Evolutionary conservation across 202 grass and related monocot species (phyloP), one percentile per base, ranked within the genome.

Genomic region (Sporobolus alterniflorus): DNA sequence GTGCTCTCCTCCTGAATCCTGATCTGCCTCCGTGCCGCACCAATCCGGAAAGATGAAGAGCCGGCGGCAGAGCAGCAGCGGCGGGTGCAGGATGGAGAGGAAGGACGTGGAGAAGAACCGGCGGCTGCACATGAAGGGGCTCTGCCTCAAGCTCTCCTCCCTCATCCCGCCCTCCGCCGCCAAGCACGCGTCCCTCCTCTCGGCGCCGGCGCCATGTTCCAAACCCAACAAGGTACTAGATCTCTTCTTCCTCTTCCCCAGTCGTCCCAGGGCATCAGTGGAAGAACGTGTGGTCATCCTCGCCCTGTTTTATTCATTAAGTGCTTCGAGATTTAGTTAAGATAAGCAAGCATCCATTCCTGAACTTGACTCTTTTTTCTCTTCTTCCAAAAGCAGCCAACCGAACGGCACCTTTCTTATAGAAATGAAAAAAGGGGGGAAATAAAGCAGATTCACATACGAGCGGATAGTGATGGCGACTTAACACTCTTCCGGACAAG

Each of bases 31-130:
- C n/a, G n/a, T n/a, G n/a, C n/a, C n/a, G n/a, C n/a, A n/a, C n/a
- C 36, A 39, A 39, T 7, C 36, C 36, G 36, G 36, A 18, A 21
- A 57, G 22, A 88, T 88, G 86, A 88, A 88, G 80, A 88, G 80
- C 74, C 32, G 86, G 74, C 78, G 59, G 80, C 80, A 83, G 80
- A 57, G 28, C 80, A 71, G 74, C 39, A 15, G 55, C 52, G 41
- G 69, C 0, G 22, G 64, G 0, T 63, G n/a, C 17, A 94, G 87
- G 84, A 47, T 94, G 89, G 89, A 91, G 83, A 77, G 92, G 71
- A 94, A 94, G 82, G 87, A 85, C 40, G 89, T 94, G 24, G 92
- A 94, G 89, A 94, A 94, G 89, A 90, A 94, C 21, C 42, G 92
- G 57, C 30, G 92, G 43, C 86, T 91, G 32, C 92, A 94, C 68